A percentile compares a stretch with the other conserved stretches of the same genome.
These are phyloP conservation scores for Thraustochytrium striatum DNA, from an alignment of 352 stramenopile species.

Conservation along the genomic window DNA sequence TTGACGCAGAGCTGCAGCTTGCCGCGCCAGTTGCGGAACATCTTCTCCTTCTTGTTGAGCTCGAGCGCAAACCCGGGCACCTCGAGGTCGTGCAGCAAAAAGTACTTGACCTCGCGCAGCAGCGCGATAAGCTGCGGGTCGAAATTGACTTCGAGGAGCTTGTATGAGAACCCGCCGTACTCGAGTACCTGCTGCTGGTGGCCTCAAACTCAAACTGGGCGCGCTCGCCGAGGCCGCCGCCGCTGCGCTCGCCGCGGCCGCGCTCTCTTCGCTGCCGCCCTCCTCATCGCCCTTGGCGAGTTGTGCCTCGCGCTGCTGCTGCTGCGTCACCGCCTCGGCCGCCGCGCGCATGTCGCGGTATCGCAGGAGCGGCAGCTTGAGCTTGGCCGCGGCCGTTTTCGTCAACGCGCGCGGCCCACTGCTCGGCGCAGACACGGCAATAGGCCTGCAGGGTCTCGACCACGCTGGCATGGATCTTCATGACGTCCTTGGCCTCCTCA, in stretches of 20 bases:
- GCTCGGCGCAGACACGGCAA: constrained; percentile 91
- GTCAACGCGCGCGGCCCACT: constrained; percentile 92
- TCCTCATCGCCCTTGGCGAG: too few relatives aligned
- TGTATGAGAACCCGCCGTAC: constrained; percentile 58
- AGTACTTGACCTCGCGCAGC: constrained; percentile 95
- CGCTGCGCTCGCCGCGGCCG: not conserved
- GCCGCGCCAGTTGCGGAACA: constrained; percentile 88
- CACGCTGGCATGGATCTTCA: constrained; percentile 92
- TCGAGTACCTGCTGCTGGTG: constrained; percentile 46
- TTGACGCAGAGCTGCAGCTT: constrained; percentile 95
- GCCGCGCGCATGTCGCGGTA: constrained; percentile 62
- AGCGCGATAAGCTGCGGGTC: constrained; percentile 91
- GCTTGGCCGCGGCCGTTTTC: constrained; percentile 86
- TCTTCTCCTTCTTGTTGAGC: constrained; percentile 88
- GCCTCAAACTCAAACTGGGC: not conserved
- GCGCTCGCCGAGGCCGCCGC: not conserved
- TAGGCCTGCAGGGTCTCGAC: constrained; percentile 93
- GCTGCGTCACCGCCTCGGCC: constrained; percentile 62
- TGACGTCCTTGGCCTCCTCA: constrained; percentile 95
- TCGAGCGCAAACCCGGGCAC: constrained; percentile 87
- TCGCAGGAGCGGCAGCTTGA: constrained; percentile 84
- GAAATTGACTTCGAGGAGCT: constrained; percentile 92
- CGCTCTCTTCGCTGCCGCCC: not conserved
- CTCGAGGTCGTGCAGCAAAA: constrained; percentile 85
- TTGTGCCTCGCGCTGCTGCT: too few relatives aligned